Evolutionary conservation across 805 yeast species (phyloP).

Genomic region (Ogataea thermomethanolica): DNA sequence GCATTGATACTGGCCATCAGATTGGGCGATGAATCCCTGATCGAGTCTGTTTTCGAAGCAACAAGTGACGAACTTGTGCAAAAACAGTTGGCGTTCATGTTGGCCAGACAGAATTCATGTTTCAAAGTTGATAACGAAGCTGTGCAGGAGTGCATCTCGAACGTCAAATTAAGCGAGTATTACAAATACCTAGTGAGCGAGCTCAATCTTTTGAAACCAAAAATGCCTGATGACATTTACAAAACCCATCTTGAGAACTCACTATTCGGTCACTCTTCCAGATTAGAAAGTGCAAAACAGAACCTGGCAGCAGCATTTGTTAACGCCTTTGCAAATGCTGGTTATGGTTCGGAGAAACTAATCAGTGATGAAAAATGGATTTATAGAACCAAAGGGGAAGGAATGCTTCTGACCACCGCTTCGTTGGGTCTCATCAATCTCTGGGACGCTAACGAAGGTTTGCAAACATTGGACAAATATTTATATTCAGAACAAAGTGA

Average conservation of each 20-base stretch:
- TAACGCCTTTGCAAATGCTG: conserved; percentile 85
- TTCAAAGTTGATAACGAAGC: conserved; percentile 66
- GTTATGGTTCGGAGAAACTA: conserved; percentile 83
- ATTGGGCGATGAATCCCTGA: conserved; percentile 75
- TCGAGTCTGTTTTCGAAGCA: conserved; percentile 76
- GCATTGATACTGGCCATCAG: conserved; percentile 88
- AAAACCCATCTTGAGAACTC: conserved; percentile 82
- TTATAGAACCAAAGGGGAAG: conserved; percentile 85
- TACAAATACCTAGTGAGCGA: conserved; percentile 80
- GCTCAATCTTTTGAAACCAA: conserved; percentile 82
- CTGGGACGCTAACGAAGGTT: conserved; percentile 89
- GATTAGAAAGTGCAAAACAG: conserved; percentile 88
- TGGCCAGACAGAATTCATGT: conserved; percentile 82
- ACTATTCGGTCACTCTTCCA: conserved; percentile 48
- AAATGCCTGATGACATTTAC: conserved; percentile 92
- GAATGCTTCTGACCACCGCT: conserved; percentile 90
- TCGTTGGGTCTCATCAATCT: conserved; percentile 84
- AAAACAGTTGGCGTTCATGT: conserved; percentile 86
- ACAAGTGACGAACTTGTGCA: conserved; percentile 71
- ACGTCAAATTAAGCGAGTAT: conserved; percentile 72
- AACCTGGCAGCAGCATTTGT: conserved; percentile 94
- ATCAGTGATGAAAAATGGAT: conserved; percentile 78
- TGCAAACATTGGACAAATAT: conserved; percentile 85
- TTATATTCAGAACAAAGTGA: conserved; percentile 81
- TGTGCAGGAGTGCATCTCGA: conserved; percentile 82